phyloP scores from a whole-genome alignment of 495 filamentous ascomycete genomes.

The Elasticomyces elasticus region DNA sequence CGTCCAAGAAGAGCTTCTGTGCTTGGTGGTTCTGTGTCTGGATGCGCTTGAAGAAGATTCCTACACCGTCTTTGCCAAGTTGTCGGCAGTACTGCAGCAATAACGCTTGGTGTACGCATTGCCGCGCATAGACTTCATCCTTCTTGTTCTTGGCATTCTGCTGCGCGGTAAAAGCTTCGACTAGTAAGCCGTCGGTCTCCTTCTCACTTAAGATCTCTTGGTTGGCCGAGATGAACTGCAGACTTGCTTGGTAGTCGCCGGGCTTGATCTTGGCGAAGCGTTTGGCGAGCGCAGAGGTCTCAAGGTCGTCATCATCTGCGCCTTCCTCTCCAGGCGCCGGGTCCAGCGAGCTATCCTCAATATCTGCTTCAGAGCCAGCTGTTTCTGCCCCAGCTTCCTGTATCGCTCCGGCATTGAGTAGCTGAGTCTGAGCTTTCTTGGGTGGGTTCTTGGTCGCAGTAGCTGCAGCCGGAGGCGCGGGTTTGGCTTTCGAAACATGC shows the following conservation, averaged over 20 bases:
- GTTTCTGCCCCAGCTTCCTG: slow-evolving; percentile 34
- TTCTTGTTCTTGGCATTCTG: slow-evolving; percentile 47
- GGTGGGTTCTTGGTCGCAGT: slow-evolving; percentile 28
- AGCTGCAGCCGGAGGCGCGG: slow-evolving; percentile 16
- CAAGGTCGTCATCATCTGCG: slow-evolving; percentile 53
- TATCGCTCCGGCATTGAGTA: slow-evolving; percentile 56
- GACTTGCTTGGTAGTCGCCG: slow-evolving; percentile 60
- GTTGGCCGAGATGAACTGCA: slow-evolving; percentile 64
- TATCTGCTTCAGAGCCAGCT: slow-evolving; percentile 52
- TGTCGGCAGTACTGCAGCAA: slow-evolving; percentile 89
- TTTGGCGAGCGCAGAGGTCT: slow-evolving; percentile 64
- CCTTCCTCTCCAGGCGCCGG: slow-evolving; percentile 25
- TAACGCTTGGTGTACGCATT: slow-evolving; percentile 89
- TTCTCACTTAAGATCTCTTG: slow-evolving; percentile 71
- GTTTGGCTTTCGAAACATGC: slow-evolving; percentile 46
- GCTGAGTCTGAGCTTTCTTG: slow-evolving; percentile 48
- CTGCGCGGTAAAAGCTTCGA: slow-evolving; percentile 82
- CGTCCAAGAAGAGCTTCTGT: slow-evolving; percentile 81
- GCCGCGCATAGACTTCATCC: slow-evolving; percentile 58
- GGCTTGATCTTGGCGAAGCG: slow-evolving; percentile 69
- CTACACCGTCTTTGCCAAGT: slow-evolving; percentile 77
- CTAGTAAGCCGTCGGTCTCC: slow-evolving; percentile 82
- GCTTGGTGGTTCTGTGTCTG: slow-evolving; percentile 88
- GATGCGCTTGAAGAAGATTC: slow-evolving; percentile 89
- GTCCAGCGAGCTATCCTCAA: slow-evolving; percentile 50